These are phyloP conservation scores for Cytospora piceae DNA, from an alignment of 2,329 filamentous ascomycete genomes.

Conservation along the genomic window DNA sequence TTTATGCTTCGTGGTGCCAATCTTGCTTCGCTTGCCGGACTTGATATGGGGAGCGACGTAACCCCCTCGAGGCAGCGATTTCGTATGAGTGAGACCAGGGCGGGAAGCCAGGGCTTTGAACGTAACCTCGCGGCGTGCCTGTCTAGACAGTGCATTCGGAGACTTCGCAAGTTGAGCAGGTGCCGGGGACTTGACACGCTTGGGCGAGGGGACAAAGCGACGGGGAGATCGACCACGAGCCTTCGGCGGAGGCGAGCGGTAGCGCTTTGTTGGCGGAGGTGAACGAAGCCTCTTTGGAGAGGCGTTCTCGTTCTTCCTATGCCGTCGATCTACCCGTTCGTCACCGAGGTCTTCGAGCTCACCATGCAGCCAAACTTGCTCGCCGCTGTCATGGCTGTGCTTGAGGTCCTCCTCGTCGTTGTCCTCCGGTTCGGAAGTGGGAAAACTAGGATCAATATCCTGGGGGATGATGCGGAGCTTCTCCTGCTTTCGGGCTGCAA, in stretches of 20 bases:
- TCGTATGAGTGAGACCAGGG: constrained; percentile 74
- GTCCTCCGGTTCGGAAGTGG: constrained; percentile 88
- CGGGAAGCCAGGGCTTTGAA: constrained; percentile 57
- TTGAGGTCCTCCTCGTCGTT: constrained; percentile 75
- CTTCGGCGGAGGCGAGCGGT: constrained; percentile 56
- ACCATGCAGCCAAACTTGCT: constrained; percentile 71
- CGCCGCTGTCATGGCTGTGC: constrained; percentile 65
- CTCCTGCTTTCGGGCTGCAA: constrained; percentile 78
- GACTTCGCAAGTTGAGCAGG: constrained; percentile 58
- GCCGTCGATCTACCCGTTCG: constrained; percentile 54
- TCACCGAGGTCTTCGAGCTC: constrained; percentile 69
- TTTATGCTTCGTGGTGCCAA: constrained; percentile 50
- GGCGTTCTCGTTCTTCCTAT: constrained; percentile 52
- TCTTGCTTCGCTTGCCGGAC: constrained; percentile 36
- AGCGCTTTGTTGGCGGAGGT: constrained; percentile 51
- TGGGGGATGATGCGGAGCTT: constrained; percentile 88
- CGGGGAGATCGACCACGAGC: constrained; percentile 58
- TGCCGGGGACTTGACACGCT: constrained; percentile 71
- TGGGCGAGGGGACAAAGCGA: constrained; percentile 72
- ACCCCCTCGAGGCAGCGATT: constrained; percentile 81
- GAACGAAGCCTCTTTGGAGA: constrained; percentile 68
- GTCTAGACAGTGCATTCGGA: constrained; percentile 50
- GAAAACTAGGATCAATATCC: constrained; percentile 97
- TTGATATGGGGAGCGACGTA: constrained; percentile 66
- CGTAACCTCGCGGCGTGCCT: constrained; percentile 45